Evolutionary conservation across 108 stramenopile species (phyloP), one percentile per base, ranked within the genome.

Genomic region (Pseudonitzschia delicatissima): DNA sequence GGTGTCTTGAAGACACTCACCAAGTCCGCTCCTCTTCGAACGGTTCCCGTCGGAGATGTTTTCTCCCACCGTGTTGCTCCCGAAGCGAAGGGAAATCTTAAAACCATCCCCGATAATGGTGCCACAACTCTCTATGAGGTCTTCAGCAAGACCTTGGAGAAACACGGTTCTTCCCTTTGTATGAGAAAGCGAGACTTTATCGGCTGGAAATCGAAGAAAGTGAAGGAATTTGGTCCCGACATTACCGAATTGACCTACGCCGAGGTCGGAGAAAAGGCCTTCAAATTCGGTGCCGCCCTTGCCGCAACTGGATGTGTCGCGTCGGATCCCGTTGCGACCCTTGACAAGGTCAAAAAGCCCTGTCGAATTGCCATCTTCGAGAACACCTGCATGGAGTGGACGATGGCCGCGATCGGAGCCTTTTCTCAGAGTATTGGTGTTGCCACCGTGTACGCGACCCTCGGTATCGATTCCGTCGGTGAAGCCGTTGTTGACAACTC

Each of bases 371-470:
- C 90, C 63, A 90, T 96, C 42, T 96, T 91, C 67, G 96, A 94
- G 62, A 92, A 95, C 57, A 96, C 96, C 36, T 91, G 87, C 53
- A 69, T 89, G 21, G 87, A 92, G 58, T 96, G 96, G 96, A 85
- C 88, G 86, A 93, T 92, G 67, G 86, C 80, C 37, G 77, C 86
- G 7, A 57, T 91, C 34, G 96, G 93, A 11, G 90, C 90, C 9
- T 88, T 86, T 66, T 78, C 83, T 18, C 90, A 92, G 66, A 79
- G 79, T 60, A 67, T 95, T 51, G 78, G 78, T 52, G 84, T 94
- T 36, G 92, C 91, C 27, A 97, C 96, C 29, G 86, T 90, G 35
- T 97, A 97, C 73, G 87, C 94, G 6, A 97, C 94, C 2, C 76
- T 97, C 26, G 96, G 96, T n/a, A 81, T 90, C 42, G 90, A 94